Evolutionary conservation across 371 early-diverging fungal species (phyloP), one percentile per base, ranked within the genome.

Genomic region (Coemansia sp.): DNA sequence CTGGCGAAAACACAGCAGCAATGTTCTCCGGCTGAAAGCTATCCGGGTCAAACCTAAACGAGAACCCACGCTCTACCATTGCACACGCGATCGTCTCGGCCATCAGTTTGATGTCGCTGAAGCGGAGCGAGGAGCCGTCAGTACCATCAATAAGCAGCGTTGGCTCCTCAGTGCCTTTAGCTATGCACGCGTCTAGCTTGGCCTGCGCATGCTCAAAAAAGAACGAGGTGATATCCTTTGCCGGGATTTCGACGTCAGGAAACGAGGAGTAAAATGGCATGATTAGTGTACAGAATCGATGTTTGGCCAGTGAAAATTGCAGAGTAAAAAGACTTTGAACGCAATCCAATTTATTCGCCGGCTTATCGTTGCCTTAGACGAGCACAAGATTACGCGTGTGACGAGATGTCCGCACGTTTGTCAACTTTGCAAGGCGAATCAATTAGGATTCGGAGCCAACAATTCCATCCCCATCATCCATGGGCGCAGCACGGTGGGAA

Each of bases 401-500:
- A 24, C 24, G 24, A 24, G 24, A 24, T 24, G 24, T 24, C 24
- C 24, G 24, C 24, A 24, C 24, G 24, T 24, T 24, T 24, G 24
- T 24, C 24, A 24, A 24, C 24, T 24, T 24, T 24, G 24, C 24
- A 24, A 24, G 24, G 24, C 24, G 24, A 24, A 38, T 44, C 4
- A 14, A 56, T 16, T 46, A 33, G 18, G 34, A 44, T 18, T 2
- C 11, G 57, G 69, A 32, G 14, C 42, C 14, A 74, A 70, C 39
- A 52, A 50, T 54, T 64, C 40, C 38, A 71, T 59, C 40, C 80
- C 79, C 77, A 78, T 69, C 70, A 90, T 78, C 83, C 84, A 96
- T 32, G 88, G 88, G 55, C 87, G 80, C 49, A 97, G 74, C 10
- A 80, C 85, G 33, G 81, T 60, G 1, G 95, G 97, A 24, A 95